Evolutionary conservation across 495 filamentous ascomycete species (phyloP).

Genomic region (Tuber aestivum): DNA sequence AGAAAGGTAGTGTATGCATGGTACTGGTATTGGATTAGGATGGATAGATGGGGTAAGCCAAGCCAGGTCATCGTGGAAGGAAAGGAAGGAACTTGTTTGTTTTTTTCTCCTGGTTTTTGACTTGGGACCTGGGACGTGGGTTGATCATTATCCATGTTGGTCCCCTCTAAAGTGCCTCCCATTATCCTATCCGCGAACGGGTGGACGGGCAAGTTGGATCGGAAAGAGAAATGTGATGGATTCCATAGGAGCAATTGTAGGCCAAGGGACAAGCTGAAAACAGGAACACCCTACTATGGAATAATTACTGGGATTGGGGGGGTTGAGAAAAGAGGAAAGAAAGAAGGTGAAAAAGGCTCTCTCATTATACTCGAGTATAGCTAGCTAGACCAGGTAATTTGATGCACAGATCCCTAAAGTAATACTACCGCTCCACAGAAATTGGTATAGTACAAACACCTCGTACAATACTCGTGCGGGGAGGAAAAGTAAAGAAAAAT

Average conservation of each 20-base stretch:
- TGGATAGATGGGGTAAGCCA: not conserved
- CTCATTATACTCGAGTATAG: not conserved
- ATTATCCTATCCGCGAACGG: not conserved
- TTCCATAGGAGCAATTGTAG: not conserved
- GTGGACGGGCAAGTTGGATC: not conserved
- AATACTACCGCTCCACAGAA: not conserved
- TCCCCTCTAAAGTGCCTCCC: not conserved
- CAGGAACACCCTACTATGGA: not conserved
- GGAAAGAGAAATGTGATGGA: not conserved
- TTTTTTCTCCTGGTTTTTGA: not conserved
- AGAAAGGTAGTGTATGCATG: not conserved
- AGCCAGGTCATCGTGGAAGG: not conserved
- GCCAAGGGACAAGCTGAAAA: not conserved
- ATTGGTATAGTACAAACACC: not conserved
- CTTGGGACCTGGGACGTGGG: not conserved
- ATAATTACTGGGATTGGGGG: not conserved
- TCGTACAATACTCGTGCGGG: not conserved
- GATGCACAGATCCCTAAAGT: not conserved
- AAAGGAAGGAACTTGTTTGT: not conserved
- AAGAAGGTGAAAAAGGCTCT: not conserved
- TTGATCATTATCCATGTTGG: not conserved
- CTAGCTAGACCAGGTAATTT: not conserved
- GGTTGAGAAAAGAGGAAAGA: not conserved
- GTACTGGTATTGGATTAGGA: not conserved
- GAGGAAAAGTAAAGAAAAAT: not conserved